phyloP scores from a whole-genome alignment of 1,139 yeast genomes.

The Waltiozyma sp. region DNA sequence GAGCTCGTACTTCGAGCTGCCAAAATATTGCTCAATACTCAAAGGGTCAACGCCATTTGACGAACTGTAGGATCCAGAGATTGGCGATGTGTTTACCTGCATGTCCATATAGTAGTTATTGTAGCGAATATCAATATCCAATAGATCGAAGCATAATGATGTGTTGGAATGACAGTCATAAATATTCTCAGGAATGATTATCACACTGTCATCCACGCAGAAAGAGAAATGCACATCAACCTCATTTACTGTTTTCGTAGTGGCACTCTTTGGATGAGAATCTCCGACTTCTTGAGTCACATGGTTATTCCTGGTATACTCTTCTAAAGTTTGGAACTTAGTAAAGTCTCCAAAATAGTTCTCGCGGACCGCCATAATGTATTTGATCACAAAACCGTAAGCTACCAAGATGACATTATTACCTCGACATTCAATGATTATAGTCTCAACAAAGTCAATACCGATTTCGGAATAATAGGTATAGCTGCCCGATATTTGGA shows the following conservation, averaged over 20 bases:
- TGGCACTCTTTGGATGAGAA: not conserved
- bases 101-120: conserved; percentile 90
- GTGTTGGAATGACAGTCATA: conserved; percentile 57
- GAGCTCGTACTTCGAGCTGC: conserved; percentile 25
- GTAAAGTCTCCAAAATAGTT: conserved; percentile 82
- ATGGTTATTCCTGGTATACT: conserved; percentile 20
- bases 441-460: conserved; percentile 54
- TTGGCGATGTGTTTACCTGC: conserved; percentile 46
- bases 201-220: conserved; percentile 56
- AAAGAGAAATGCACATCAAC: conserved; percentile 67
- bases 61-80: conserved; percentile 28
- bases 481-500: conserved; percentile 55
- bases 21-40: conserved; percentile 7
- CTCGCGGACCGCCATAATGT: conserved; percentile 67
- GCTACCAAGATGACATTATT: conserved; percentile 57
- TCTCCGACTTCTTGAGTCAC: not conserved
- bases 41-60: conserved; percentile 20
- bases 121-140: conserved; percentile 72
- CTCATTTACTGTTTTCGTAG: conserved; percentile 52
- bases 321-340: conserved; percentile 82
- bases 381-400: conserved; percentile 71
- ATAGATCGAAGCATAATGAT: conserved; percentile 49
- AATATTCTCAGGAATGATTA: conserved; percentile 61
- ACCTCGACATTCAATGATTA: conserved; percentile 56
- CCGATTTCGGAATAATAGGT: conserved; percentile 49